These are phyloP conservation scores for Triticum urartu DNA, from an alignment of 176 grass and related monocot species.

Conservation along the genomic window DNA sequence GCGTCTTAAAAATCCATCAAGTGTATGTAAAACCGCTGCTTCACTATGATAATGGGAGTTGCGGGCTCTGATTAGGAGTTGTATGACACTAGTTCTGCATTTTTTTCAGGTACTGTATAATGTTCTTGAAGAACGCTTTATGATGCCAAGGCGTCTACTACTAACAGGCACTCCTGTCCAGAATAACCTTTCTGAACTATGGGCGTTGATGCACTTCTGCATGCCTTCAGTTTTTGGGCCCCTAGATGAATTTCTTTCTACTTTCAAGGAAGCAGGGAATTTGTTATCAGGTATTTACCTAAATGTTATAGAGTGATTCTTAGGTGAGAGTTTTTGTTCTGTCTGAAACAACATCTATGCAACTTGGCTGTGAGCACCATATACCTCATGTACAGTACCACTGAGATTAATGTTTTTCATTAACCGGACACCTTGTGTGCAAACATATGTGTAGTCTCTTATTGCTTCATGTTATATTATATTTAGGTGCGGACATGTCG, in stretches of 20 bases:
- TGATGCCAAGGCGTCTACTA: constrained; percentile 84
- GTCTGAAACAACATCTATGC: not conserved
- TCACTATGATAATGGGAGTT: not conserved
- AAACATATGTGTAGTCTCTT: not conserved
- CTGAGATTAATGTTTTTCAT: not conserved
- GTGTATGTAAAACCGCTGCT: constrained; percentile 42
- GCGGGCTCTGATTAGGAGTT: not conserved
- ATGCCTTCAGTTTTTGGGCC: constrained; percentile 82
- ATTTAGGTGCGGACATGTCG: not conserved
- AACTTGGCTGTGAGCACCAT: not conserved
- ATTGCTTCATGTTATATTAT: constrained; percentile 5
- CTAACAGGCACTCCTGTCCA: constrained; percentile 94
- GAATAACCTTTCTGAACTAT: constrained; percentile 90
- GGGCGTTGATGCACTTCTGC: constrained; percentile 95
- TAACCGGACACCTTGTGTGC: not conserved
- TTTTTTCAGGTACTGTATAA: constrained; percentile 86
- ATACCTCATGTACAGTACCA: not conserved
- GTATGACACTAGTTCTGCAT: not conserved
- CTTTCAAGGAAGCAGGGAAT: constrained; percentile 69
- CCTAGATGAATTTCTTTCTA: constrained; percentile 69
- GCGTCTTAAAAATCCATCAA: constrained; percentile 82
- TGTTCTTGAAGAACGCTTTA: constrained; percentile 73
- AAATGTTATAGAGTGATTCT: not conserved
- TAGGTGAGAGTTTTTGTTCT: not conserved
- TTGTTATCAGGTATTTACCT: constrained; percentile 55